These are phyloP conservation scores for Coemansia sp. DNA, from an alignment of 192 early-diverging fungal species.

Conservation along the genomic window DNA sequence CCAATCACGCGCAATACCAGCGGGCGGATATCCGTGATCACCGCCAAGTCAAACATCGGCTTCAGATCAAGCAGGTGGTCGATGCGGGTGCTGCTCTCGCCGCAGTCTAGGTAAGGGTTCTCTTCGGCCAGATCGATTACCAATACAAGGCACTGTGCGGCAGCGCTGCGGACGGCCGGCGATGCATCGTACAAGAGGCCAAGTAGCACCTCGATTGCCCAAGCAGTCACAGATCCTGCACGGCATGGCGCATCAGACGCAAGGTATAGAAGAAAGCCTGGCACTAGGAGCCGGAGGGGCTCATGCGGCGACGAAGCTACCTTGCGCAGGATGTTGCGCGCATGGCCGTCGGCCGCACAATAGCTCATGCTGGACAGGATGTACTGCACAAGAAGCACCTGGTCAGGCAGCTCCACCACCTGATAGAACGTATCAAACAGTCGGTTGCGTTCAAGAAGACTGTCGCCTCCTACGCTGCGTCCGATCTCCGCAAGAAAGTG, in stretches of 20 bases:
- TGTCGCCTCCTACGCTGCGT: slow-evolving; percentile 41
- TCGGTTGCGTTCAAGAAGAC: slow-evolving; percentile 41
- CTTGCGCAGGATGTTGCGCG: slow-evolving; percentile 48
- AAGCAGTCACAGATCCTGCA: slow-evolving; percentile 40
- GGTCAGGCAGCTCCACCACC: slow-evolving; percentile 50
- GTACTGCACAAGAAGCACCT: slow-evolving; percentile 52
- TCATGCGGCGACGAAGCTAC: slow-evolving; percentile 50
- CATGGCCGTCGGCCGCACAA: slow-evolving; percentile 29
- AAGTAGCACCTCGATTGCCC: slow-evolving; percentile 49
- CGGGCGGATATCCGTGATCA: slow-evolving; percentile 49
- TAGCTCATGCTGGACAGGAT: slow-evolving; percentile 52
- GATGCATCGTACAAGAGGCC: slow-evolving; percentile 37
- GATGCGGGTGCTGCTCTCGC: slow-evolving; percentile 31
- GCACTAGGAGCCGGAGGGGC: slow-evolving; percentile 39
- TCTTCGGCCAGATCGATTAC: slow-evolving; percentile 41
- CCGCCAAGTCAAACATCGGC: slow-evolving; percentile 50
- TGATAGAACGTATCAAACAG: slow-evolving; percentile 54
- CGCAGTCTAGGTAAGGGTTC: slow-evolving; percentile 36
- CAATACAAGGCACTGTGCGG: slow-evolving; percentile 47
- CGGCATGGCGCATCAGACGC: slow-evolving; percentile 37
- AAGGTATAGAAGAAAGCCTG: slow-evolving; percentile 44
- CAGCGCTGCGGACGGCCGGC: slow-evolving; percentile 36
- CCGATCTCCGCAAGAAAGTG: slow-evolving; percentile 51
- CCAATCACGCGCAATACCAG: slow-evolving; percentile 39
- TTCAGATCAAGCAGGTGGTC: slow-evolving; percentile 26